Evolutionary conservation across 108 stramenopile genomes (phyloP).

Genomic region (Skeletonema tropicum): DNA sequence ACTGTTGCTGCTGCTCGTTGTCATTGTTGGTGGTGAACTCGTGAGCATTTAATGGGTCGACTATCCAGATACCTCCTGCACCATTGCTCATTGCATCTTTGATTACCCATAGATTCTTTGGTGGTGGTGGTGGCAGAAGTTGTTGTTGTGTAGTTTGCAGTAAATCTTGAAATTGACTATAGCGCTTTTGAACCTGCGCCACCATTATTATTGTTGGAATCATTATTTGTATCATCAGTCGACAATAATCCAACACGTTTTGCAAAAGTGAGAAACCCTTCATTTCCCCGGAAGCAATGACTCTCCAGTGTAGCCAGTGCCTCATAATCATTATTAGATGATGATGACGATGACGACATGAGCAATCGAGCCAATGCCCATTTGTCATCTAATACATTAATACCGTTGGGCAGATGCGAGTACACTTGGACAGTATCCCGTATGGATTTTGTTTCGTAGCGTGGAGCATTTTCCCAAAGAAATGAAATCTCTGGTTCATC

Average conservation of each 20-base stretch:
- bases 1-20: background rate
- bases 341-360: conserved; percentile 17
- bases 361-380: conserved; percentile 73
- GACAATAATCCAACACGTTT: conserved; percentile 28
- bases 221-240: conserved; percentile 4
- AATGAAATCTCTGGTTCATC: conserved; percentile 34
- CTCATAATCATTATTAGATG: conserved; percentile 1
- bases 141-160: background rate
- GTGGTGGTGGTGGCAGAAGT: conserved; percentile 20
- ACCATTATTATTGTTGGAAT: background rate
- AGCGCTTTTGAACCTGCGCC: background rate
- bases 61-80: conserved; percentile 86
- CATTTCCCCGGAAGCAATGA: conserved; percentile 68
- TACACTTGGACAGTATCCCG: conserved; percentile 62
- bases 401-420: conserved; percentile 84
- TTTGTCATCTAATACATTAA: conserved; percentile 70
- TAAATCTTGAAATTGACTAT: conserved; percentile 48
- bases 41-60: conserved; percentile 52
- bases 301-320: conserved; percentile 54
- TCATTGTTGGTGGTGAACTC: conserved; percentile 24
- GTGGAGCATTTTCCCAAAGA: conserved; percentile 88
- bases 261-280: conserved; percentile 56
- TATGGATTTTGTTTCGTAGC: conserved; percentile 57
- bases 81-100: conserved; percentile 86
- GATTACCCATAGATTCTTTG: conserved; percentile 75